Evolutionary conservation across 441 rosid species (phyloP).

Genomic region (Eutrema salsugineum): DNA sequence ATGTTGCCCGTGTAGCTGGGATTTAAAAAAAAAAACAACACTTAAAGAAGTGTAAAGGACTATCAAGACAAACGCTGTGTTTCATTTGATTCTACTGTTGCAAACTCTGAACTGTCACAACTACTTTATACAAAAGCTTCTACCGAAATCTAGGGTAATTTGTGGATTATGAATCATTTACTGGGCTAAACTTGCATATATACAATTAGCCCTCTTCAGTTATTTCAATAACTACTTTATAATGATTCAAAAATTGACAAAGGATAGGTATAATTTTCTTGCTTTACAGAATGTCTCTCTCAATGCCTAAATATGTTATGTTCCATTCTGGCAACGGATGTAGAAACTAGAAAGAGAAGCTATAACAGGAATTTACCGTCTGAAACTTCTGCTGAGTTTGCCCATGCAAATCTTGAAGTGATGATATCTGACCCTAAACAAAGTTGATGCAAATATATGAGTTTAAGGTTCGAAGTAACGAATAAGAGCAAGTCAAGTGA

Average conservation of each 20-base stretch:
- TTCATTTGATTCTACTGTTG: not conserved
- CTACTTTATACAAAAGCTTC: not conserved
- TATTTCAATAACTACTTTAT: not conserved
- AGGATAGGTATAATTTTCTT: not conserved
- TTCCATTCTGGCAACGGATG: not conserved
- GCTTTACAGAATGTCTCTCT: not conserved
- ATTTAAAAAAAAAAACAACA: not conserved
- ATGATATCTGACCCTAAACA: constrained; percentile 55
- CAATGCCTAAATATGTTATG: not conserved
- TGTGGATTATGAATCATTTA: not conserved
- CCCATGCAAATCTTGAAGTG: constrained; percentile 71
- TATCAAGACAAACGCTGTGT: not conserved
- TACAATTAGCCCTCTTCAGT: not conserved
- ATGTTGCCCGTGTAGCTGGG: constrained; percentile 80
- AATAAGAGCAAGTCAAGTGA: not conserved
- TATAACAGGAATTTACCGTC: constrained; percentile 40
- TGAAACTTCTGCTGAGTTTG: constrained; percentile 82
- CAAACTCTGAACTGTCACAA: not conserved
- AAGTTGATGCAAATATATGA: not conserved
- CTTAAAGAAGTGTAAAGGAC: not conserved
- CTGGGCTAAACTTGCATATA: not conserved
- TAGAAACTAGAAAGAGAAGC: not conserved
- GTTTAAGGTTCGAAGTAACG: not conserved
- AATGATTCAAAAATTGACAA: constrained; percentile 1
- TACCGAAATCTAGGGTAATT: not conserved